Evolutionary conservation across 106 monocot genomes (phyloP), one percentile per base, ranked within the genome.

Genomic region (Vanilla planifolia): DNA sequence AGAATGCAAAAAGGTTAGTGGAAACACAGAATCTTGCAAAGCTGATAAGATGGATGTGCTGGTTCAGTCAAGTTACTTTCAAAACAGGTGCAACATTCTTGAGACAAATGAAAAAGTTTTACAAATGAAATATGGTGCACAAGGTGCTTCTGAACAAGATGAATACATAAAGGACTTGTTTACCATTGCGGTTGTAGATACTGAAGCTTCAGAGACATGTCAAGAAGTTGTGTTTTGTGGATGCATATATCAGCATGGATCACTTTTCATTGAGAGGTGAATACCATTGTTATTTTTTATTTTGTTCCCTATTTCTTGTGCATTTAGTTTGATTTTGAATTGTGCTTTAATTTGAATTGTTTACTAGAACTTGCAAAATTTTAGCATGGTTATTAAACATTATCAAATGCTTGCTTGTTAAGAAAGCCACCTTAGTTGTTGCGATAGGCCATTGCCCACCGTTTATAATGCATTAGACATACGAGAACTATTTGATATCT

Each of bases 241-340:
- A 55, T 86, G 77, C 53, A 48, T 80, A 62, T 61, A 67, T 62
- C 66, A 77, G 51, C 45, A 70, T 71, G 71, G 63, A 60, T 47
- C 78, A 25, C 41, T 32, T 48, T 70, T 66, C 46, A 35, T 51
- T 42, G 73, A 79, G 60, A 86, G 81, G 91, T 84, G 59, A 70
- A 29, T 46, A 14, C 33, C 62, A 9, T 52, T 51, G 27, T 71
- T 39, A 26, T 45, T 48, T 23, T 64, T n/a, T n/a, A n/a, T n/a
- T n/a, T n/a, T n/a, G n/a, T n/a, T n/a, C n/a, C n/a, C n/a, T n/a
- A n/a, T n/a, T 9, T 9, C 9, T 16, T 43, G 24, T 61, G 0
- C 17, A 3, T 40, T 40, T 40, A 14, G 3, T 14, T 40, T 2
- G 1, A 40, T 40, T 40, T 40, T 40, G 14, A 40, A 7, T 9